phyloP scores from a whole-genome alignment of 805 yeast genomes.

The Wickerhamiella musiphila region DNA sequence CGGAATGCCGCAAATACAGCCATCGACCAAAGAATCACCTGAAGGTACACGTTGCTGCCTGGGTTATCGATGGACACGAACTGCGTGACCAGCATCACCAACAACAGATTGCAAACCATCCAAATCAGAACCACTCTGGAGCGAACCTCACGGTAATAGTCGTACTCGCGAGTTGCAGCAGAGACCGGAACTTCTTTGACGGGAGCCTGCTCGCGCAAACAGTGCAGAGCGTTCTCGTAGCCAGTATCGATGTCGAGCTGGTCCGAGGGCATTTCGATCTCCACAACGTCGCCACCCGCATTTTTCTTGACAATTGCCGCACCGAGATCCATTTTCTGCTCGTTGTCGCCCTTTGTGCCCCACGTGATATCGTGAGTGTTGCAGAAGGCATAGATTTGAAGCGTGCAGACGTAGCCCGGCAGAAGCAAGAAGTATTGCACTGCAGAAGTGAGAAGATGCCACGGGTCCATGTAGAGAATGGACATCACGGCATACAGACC shows the following conservation, averaged over 20 bases:
- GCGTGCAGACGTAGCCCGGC: constrained; percentile 81
- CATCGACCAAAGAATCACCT: constrained; percentile 81
- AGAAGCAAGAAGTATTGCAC: constrained; percentile 74
- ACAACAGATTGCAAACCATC: constrained; percentile 66
- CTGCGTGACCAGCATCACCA: constrained; percentile 78
- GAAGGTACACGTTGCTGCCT: constrained; percentile 54
- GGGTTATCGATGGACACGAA: constrained; percentile 54
- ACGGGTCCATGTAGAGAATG: constrained; percentile 75
- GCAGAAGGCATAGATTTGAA: constrained; percentile 93
- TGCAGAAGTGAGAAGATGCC: constrained; percentile 86
- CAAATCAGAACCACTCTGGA: constrained; percentile 91
- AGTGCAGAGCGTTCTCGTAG: constrained; percentile 56
- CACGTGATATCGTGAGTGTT: constrained; percentile 96
- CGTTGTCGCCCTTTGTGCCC: constrained; percentile 96
- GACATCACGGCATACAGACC: constrained; percentile 78
- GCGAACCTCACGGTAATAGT: constrained; percentile 87
- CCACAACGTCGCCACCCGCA: constrained; percentile 69
- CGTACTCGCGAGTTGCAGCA: constrained; percentile 33
- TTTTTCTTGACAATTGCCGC: constrained; percentile 72
- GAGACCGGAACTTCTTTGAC: constrained; percentile 30
- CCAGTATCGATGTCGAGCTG: constrained; percentile 67
- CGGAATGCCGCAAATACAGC: constrained; percentile 70
- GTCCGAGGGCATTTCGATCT: constrained; percentile 53
- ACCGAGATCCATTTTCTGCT: constrained; percentile 50
- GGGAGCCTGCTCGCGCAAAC: constrained; percentile 52